Percentiles rank a stretch among this genome's conserved stretches.
Conservation (phyloP, 1,139 yeast genomes). For the Nakaseomyces sp. region DNA sequence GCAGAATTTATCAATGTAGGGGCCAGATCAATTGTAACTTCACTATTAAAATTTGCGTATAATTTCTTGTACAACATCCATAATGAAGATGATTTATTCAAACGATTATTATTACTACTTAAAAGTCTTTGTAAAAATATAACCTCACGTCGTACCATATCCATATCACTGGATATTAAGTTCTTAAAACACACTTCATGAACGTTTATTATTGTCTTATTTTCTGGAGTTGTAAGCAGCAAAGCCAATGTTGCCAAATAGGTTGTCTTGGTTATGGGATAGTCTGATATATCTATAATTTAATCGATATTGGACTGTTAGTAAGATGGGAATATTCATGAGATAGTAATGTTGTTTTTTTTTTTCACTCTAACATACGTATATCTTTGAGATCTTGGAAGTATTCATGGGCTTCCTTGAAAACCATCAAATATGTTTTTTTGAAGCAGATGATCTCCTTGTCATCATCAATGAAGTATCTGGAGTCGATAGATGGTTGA, state of each 20-base stretch:
- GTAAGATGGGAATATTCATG: too few relatives aligned
- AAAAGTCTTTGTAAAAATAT: slow-evolving; percentile 27
- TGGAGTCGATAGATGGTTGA: slow-evolving; percentile 14
- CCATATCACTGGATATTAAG: slow-evolving; percentile 7
- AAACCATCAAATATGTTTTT: slow-evolving; percentile 22
- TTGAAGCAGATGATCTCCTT: slow-evolving; percentile 30
- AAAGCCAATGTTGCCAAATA: slow-evolving; percentile 31
- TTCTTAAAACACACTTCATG: slow-evolving; percentile 20
- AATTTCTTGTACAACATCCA: slow-evolving; percentile 36
- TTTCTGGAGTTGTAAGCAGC: slow-evolving; percentile 36
- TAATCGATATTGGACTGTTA: not conserved
- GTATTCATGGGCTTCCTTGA: slow-evolving; percentile 28
- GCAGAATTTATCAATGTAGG: slow-evolving; percentile 20
- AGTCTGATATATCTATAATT: not conserved
- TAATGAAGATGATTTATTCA: slow-evolving; percentile 39
- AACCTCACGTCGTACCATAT: slow-evolving; percentile 21
- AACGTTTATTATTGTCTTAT: slow-evolving; percentile 31
- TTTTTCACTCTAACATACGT: slow-evolving; percentile 8
- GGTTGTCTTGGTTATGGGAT: slow-evolving; percentile 2
- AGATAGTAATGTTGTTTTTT: too few relatives aligned
- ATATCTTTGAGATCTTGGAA: slow-evolving; percentile 10
- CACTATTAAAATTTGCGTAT: slow-evolving; percentile 12
- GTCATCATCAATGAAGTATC: slow-evolving; percentile 16
- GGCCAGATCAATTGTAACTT: not conserved
- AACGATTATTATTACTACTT: slow-evolving; percentile 32